Evolutionary conservation across 176 grass and related monocot species (phyloP), one percentile per base, ranked within the genome.

Genomic region (Oryza nivara): DNA sequence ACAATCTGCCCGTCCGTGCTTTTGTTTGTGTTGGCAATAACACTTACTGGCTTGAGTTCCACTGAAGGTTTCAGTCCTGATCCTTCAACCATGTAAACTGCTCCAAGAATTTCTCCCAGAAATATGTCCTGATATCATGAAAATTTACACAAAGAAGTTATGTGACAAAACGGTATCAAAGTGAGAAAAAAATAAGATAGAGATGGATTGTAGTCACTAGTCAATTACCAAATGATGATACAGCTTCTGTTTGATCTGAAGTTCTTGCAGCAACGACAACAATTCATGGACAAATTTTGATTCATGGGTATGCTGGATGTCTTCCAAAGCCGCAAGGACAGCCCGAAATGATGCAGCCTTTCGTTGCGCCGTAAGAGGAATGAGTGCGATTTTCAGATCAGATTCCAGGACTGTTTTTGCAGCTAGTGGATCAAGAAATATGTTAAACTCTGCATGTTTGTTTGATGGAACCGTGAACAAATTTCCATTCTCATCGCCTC

Each of bases 351-450:
- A 98, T 65, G 86, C 44, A 71, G 77, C 86, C 74, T 85, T 90
- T 17, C 40, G 70, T 80, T 98, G 96, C 10, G 68, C 46, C 1
- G 68, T 38, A 46, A 95, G 88, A 66, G 93, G 96, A 85, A 98
- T 68, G 7, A 98, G 80, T 2, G 91, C 94, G 84, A 87, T 91
- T 40, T 83, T 67, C 65, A 95, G 38, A 54, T 82, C 51, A 10
- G 96, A 98, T 82, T 94, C 78, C 9, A 96, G 51, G 9, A 98
- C 78, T 20, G 35, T 79, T 75, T 91, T 96, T 10, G 91, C 89
- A 40, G 96, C 91, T 77, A 88, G 23, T 26, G 93, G 96, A 89
- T 98, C 96, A 47, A 98, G 93, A 79, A 92, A 98, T 76, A 95
- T 89, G 81, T 95, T 98, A 47, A 96, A 89, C 66, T 98, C 96